phyloP scores from a whole-genome alignment of 2,329 filamentous ascomycete species.

The Penicillium frequentans region DNA sequence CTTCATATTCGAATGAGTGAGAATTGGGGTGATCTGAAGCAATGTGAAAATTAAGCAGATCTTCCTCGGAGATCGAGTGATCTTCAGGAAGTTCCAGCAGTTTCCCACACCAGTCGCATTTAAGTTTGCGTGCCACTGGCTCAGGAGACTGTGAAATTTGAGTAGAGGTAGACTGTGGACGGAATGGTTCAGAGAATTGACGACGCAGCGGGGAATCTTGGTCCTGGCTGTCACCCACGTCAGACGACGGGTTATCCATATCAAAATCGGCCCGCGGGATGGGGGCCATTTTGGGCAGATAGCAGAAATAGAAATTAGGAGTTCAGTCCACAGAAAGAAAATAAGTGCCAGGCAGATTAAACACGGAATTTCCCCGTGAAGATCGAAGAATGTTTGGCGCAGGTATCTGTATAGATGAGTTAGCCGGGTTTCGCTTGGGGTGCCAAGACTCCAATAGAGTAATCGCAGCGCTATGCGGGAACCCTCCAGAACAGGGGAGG shows the following conservation, averaged over 20 bases:
- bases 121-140: conserved; percentile 25
- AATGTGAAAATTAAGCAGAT: conserved; percentile 35
- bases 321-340: background rate
- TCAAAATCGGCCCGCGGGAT: conserved; percentile 36
- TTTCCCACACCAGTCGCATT: conserved; percentile 40
- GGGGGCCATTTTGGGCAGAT: conserved; percentile 29
- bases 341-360: background rate
- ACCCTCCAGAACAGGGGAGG: conserved; percentile 6
- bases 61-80: conserved; percentile 24
- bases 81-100: conserved; percentile 29
- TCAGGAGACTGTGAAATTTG: conserved; percentile 36
- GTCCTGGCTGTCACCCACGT: conserved; percentile 37
- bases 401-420: conserved; percentile 29
- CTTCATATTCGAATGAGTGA: conserved; percentile 23
- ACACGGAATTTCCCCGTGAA: conserved; percentile 4
- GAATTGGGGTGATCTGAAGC: conserved; percentile 34
- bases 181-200: conserved; percentile 41
- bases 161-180: conserved; percentile 34
- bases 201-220: conserved; percentile 38
- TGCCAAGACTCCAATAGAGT: conserved; percentile 33
- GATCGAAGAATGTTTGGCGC: conserved; percentile 2
- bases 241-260: conserved; percentile 37
- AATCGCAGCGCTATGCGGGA: conserved; percentile 15
- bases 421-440: conserved; percentile 36
- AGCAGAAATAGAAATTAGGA: background rate